These are phyloP conservation scores for Salix brachista DNA, from an alignment of 345 rosid genomes.

Conservation along the genomic window DNA sequence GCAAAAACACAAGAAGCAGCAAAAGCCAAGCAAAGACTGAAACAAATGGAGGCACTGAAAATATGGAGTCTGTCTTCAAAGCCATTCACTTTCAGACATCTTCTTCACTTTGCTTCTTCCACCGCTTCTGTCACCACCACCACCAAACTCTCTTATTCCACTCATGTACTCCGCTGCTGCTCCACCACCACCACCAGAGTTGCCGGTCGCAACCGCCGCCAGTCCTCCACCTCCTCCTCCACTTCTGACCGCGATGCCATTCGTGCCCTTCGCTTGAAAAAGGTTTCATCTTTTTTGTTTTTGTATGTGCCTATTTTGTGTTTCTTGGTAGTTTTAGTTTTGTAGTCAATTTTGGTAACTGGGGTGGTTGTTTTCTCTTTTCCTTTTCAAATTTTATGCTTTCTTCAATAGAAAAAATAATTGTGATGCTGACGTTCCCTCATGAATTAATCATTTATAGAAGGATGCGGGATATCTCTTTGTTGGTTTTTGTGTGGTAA, in stretches of 20 bases:
- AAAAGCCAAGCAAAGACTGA: not conserved
- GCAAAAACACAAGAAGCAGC: not conserved
- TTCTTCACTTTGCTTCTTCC: conserved; percentile 41
- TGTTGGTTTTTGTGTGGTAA: not conserved
- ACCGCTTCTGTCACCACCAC: conserved; percentile 12
- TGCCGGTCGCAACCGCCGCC: conserved; percentile 47
- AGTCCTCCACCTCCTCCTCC: conserved; percentile 46
- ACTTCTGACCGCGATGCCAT: conserved; percentile 92
- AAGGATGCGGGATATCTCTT: not conserved
- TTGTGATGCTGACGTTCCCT: no score
- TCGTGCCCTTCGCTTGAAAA: conserved; percentile 81
- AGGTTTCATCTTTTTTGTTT: conserved; percentile 33
- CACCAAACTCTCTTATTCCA: conserved; percentile 17
- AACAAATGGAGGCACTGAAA: conserved; percentile 72
- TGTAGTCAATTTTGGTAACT: not conserved
- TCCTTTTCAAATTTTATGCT: no score
- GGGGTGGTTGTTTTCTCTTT: no score
- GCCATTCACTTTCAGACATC: conserved; percentile 58
- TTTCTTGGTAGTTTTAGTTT: not conserved
- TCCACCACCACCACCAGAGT: conserved; percentile 32
- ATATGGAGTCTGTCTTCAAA: conserved; percentile 54
- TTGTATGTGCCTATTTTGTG: not conserved
- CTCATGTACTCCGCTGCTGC: conserved; percentile 39
- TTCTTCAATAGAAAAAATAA: no score
- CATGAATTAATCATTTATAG: no score